Conservation (phyloP, 2,329 filamentous ascomycete genomes). For the Colletotrichum eleusines region DNA sequence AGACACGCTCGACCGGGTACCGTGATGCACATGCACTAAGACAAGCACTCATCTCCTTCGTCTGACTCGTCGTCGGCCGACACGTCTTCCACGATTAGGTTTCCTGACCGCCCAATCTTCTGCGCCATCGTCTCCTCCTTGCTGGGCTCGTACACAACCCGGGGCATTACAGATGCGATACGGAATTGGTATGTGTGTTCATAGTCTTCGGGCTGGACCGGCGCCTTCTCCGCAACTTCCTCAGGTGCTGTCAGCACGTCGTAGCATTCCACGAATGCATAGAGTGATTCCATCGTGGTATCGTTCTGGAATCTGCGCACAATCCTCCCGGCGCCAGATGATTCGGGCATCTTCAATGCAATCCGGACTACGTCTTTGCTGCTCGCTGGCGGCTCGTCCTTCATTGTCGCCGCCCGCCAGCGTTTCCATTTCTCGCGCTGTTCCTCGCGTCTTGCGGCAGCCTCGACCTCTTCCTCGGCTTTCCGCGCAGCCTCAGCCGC, state of each 20-base stretch:
- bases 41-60: conserved; percentile 25
- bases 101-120: conserved; percentile 84
- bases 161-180: conserved; percentile 86
- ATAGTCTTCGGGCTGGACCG: conserved; percentile 73
- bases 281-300: conserved; percentile 87
- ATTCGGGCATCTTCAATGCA: conserved; percentile 72
- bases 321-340: conserved; percentile 75
- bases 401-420: conserved; percentile 80
- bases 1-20: not conserved
- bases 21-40: not conserved
- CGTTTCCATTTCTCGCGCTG: conserved; percentile 76
- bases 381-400: conserved; percentile 73
- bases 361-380: conserved; percentile 79
- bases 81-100: conserved; percentile 86
- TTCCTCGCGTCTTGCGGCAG: conserved; percentile 63
- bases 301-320: conserved; percentile 79
- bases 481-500: conserved; percentile 76
- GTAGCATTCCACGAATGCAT: conserved; percentile 96
- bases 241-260: conserved; percentile 67
- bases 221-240: conserved; percentile 45
- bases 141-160: conserved; percentile 81
- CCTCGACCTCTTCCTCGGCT: conserved; percentile 71
- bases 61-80: conserved; percentile 50
- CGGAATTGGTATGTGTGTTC: conserved; percentile 87
- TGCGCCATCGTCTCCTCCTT: conserved; percentile 74